These are phyloP conservation scores for Gloeopeniophorella convolvens DNA, from an alignment of 768 basidiomycete species.

Conservation along the genomic window DNA sequence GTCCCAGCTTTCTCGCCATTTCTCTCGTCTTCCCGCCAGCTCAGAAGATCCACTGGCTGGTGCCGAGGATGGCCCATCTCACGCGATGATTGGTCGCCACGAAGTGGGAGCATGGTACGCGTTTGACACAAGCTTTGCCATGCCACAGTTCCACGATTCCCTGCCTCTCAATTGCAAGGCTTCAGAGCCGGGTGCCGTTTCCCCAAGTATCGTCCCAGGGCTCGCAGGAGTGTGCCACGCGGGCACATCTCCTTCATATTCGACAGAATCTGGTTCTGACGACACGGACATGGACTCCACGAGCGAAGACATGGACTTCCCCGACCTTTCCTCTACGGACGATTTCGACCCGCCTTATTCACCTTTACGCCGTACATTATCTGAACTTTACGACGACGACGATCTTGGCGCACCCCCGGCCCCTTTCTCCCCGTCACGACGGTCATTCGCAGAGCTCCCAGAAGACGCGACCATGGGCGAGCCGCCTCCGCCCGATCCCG, in stretches of 20 bases:
- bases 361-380: background rate
- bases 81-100: background rate
- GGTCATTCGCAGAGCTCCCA: constrained; percentile 15
- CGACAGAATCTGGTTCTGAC: background rate
- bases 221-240: no score
- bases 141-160: no score
- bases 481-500: background rate
- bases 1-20: background rate
- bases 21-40: background rate
- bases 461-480: constrained; percentile 7
- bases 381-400: background rate
- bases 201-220: no score
- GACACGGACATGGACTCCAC: background rate
- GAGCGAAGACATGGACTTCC: background rate
- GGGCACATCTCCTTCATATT: no score
- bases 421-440: constrained; percentile 17
- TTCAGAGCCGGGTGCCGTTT: no score
- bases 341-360: background rate
- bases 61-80: background rate
- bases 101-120: background rate
- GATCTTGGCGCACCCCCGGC: background rate
- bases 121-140: no score
- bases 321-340: background rate
- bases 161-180: no score
- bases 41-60: background rate